Evolutionary conservation across 1,139 yeast genomes (phyloP).

Genomic region (Arxiozyma telluris): DNA sequence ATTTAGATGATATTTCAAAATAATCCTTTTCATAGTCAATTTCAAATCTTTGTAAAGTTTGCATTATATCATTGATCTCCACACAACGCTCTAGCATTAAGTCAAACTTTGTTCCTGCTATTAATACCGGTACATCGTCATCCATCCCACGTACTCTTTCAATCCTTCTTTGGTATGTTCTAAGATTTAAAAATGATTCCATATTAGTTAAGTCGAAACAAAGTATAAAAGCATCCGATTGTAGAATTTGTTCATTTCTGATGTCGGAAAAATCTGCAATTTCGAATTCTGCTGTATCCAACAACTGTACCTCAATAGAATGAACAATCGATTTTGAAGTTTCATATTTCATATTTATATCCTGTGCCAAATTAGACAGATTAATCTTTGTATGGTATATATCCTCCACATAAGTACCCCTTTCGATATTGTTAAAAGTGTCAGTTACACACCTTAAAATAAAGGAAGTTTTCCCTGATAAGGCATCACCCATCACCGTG

Average conservation of each 20-base stretch:
- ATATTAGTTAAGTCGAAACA: constrained; percentile 21
- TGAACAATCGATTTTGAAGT: background rate
- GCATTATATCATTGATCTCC: constrained; percentile 7
- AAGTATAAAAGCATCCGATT: constrained; percentile 25
- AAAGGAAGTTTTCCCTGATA: constrained; percentile 24
- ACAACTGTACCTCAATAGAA: constrained; percentile 17
- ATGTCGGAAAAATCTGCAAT: constrained; percentile 20
- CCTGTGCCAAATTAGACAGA: constrained; percentile 5
- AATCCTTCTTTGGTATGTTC: constrained; percentile 16
- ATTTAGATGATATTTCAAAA: constrained; percentile 23
- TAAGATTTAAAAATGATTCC: constrained; percentile 17
- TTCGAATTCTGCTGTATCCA: constrained; percentile 20
- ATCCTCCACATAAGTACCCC: constrained; percentile 18
- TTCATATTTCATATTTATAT: background rate
- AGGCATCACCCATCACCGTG: constrained; percentile 21
- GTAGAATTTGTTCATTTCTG: constrained; percentile 18
- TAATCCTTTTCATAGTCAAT: constrained; percentile 12
- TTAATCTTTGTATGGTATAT: constrained; percentile 15
- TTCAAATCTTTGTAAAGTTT: constrained; percentile 9
- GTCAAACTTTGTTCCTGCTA: constrained; percentile 23
- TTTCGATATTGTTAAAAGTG: constrained; percentile 9
- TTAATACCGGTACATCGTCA: constrained; percentile 16
- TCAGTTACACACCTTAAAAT: constrained; percentile 20
- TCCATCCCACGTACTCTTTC: constrained; percentile 15
- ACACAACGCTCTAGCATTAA: constrained; percentile 10